phyloP scores from a whole-genome alignment of 73 alveolate genomes.

The Halteria grandinella region DNA sequence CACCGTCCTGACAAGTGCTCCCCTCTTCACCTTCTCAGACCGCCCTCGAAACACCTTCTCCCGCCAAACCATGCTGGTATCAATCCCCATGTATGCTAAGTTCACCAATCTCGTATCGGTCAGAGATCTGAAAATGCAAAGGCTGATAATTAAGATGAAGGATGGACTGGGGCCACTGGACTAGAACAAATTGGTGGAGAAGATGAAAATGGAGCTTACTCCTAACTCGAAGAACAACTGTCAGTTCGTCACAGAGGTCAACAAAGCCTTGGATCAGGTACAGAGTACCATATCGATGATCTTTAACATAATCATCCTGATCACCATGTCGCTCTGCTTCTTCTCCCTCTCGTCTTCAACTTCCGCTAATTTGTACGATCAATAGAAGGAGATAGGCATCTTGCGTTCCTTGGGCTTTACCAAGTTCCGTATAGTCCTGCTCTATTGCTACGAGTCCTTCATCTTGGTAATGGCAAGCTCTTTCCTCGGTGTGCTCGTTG shows the following conservation, averaged over 20 bases:
- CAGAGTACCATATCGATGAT: no score
- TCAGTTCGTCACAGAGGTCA: no score
- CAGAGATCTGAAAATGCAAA: constrained; percentile 13
- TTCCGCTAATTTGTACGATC: constrained; percentile 94
- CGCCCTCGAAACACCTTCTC: no score
- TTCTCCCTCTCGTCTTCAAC: constrained; percentile 94
- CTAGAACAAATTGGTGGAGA: no score
- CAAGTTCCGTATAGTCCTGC: constrained; percentile 52
- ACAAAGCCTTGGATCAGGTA: no score
- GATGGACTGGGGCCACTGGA: no score
- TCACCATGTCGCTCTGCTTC: constrained; percentile 91
- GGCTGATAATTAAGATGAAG: constrained; percentile 33
- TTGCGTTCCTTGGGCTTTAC: constrained; percentile 93
- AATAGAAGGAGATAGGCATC: constrained; percentile 94
- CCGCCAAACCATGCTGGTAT: no score
- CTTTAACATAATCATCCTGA: constrained; percentile 81
- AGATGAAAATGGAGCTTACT: no score
- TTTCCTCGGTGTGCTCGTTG: constrained; percentile 90
- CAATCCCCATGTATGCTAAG: constrained; percentile 3
- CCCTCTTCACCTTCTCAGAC: no score
- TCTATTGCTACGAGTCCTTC: constrained; percentile 84
- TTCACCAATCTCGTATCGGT: neutral
- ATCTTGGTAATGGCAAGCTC: constrained; percentile 88
- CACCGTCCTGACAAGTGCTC: no score
- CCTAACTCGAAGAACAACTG: no score